Conservation (phyloP, 257 asterid genomes). For the Ehretia macrophylla region DNA sequence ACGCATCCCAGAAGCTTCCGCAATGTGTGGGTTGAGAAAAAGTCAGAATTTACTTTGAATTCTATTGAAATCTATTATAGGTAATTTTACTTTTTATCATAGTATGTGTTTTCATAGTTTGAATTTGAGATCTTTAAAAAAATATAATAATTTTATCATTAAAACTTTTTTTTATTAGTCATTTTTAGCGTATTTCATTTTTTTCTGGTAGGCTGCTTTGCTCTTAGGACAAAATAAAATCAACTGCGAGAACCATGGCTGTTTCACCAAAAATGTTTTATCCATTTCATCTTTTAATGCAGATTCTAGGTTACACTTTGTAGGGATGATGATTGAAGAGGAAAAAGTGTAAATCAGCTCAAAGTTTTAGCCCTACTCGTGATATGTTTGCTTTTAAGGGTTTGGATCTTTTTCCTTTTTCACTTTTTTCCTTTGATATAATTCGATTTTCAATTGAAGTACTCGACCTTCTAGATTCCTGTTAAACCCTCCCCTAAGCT, state of each 20-base stretch:
- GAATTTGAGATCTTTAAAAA: too few relatives aligned
- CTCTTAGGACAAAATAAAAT: neutral
- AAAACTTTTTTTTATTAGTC: too few relatives aligned
- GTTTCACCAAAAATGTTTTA: neutral
- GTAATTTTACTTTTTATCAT: too few relatives aligned
- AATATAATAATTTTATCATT: too few relatives aligned
- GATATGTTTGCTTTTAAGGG: constrained; percentile 14
- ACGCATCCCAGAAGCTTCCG: too few relatives aligned
- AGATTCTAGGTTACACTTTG: constrained; percentile 3
- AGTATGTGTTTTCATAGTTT: too few relatives aligned
- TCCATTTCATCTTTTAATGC: constrained; percentile 5
- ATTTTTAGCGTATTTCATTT: too few relatives aligned
- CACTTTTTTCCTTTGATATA: constrained; percentile 7
- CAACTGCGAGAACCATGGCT: neutral
- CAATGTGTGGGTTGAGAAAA: too few relatives aligned
- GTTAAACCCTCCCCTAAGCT: neutral
- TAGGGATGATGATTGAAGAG: constrained; percentile 4
- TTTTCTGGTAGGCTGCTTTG: too few relatives aligned
- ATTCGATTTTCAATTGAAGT: neutral
- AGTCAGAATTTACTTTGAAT: too few relatives aligned
- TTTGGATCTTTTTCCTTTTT: constrained; percentile 8
- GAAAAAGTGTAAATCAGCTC: constrained; percentile 19
- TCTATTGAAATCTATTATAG: too few relatives aligned
- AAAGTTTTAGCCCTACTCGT: constrained; percentile 9
- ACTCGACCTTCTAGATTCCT: neutral